Evolutionary conservation across 257 asterid species (phyloP), one percentile per base, ranked within the genome.

Genomic region (Solanum neorickii): DNA sequence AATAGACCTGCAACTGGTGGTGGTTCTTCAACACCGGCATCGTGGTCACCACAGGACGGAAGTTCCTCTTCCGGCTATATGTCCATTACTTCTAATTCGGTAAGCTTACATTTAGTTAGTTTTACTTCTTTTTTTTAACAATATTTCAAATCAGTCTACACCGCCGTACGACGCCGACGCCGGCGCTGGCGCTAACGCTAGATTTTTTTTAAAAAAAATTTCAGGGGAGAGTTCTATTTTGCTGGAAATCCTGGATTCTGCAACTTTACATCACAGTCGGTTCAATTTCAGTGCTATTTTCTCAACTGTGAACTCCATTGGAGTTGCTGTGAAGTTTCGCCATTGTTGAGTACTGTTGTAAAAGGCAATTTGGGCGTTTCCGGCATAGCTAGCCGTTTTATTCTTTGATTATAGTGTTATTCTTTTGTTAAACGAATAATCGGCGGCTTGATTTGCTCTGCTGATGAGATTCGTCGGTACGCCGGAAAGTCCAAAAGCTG

Each of bases 61-160:
- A 52, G 87, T 16, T 86, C 93, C 29, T 87, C 92, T 15, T 52
- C 82, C 14, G 93, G 93, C 66, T 91, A 91, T 49, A 56, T 91
- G 73, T 87, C 98, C 25, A 92, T 95, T 35, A 89, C 94, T 25
- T 93, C 94, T 33, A 92, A 92, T 78, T 91, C 96, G 89, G 98
- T 94, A 75, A 92, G 95, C 86, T 20, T 35, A 72, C 12, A 74
- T 37, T 11, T 39, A 11, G 39, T 27, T 68, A 6, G 74, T 27
- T 68, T 12, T 65, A 65, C 18, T 60, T 15, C 18, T 10, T 33
- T 73, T 72, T 52, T 37, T 5, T 3, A 39, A 73, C 37, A 73
- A 9, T 73, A 73, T 9, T 31, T 31, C 14, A 18, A 18, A 35
- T 68, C 7, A 31, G 77, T 31, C 3, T 31, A 15, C 37, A 70